Evolutionary conservation across 306 rosid species (phyloP).

Genomic region (Glycyrrhiza uralensis): DNA sequence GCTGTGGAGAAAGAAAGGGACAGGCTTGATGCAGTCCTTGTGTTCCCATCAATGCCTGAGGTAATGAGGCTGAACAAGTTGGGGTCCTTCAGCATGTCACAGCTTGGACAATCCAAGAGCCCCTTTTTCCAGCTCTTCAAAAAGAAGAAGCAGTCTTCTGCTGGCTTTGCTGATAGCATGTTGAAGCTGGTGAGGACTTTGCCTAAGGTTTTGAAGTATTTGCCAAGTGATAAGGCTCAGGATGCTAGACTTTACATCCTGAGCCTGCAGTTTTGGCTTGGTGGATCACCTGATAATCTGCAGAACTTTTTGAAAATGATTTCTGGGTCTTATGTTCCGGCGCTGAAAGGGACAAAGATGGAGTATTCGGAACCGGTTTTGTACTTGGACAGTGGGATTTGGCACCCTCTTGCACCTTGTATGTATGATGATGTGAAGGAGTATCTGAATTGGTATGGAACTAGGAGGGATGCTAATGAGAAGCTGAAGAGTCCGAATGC

Average conservation of each 20-base stretch:
- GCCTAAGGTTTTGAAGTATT: slow-evolving; percentile 93
- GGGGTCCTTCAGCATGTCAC: slow-evolving; percentile 90
- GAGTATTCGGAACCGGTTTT: slow-evolving; percentile 89
- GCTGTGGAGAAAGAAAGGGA: slow-evolving; percentile 93
- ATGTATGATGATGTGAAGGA: slow-evolving; percentile 98
- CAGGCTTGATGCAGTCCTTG: slow-evolving; percentile 87
- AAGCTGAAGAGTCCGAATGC: slow-evolving; percentile 68
- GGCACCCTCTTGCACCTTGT: slow-evolving; percentile 99
- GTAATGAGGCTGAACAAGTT: slow-evolving; percentile 93
- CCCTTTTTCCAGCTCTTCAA: slow-evolving; percentile 88
- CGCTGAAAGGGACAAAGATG: slow-evolving; percentile 65
- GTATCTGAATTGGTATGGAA: slow-evolving; percentile 94
- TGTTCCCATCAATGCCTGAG: slow-evolving; percentile 99
- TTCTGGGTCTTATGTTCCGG: slow-evolving; percentile 80
- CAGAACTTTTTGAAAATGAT: slow-evolving; percentile 90
- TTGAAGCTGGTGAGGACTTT: slow-evolving; percentile 91
- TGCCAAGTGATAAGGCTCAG: slow-evolving; percentile 96
- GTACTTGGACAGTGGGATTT: slow-evolving; percentile 82
- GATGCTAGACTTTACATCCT: slow-evolving; percentile 89
- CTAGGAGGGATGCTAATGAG: slow-evolving; percentile 87
- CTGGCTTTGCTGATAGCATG: slow-evolving; percentile 97
- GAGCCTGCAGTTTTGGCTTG: slow-evolving; percentile 97
- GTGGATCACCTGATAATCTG: slow-evolving; percentile 92
- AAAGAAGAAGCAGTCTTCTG: slow-evolving; percentile 72
- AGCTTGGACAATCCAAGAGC: slow-evolving; percentile 90